phyloP scores from a whole-genome alignment of 441 rosid genomes.

The Aquilaria agallochum region DNA sequence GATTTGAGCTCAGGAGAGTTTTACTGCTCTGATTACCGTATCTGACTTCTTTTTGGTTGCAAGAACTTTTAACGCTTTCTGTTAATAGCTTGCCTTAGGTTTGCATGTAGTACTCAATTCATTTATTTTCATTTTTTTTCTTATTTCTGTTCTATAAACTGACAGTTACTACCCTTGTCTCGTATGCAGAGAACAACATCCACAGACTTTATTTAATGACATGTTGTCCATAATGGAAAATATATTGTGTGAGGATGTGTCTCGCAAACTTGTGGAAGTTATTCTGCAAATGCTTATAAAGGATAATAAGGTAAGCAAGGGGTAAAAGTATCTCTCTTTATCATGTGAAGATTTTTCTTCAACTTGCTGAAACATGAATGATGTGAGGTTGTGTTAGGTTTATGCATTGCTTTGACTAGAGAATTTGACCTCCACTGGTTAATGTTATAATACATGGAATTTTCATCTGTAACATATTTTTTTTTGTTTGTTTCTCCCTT shows the following conservation, averaged over 20 bases:
- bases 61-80: not conserved
- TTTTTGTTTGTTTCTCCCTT: conserved; percentile 2
- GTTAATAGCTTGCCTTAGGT: not conserved
- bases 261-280: conserved; percentile 46
- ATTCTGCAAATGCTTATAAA: conserved; percentile 72
- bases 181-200: conserved; percentile 54
- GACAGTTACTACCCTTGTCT: conserved; percentile 16
- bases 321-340: conserved; percentile 5
- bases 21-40: conserved; percentile 1
- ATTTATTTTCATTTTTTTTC: conserved; percentile 11
- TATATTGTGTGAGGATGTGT: conserved; percentile 73
- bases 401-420: conserved; percentile 7
- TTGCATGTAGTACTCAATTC: no score
- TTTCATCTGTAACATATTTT: not conserved
- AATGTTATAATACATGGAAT: conserved; percentile 1
- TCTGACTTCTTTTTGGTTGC: not conserved
- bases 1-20: conserved; percentile 2
- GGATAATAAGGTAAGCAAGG: conserved; percentile 54
- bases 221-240: conserved; percentile 61
- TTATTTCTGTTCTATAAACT: conserved; percentile 7
- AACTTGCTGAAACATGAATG: not conserved
- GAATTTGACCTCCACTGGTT: conserved; percentile 2
- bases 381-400: not conserved
- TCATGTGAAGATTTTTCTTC: conserved; percentile 5
- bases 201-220: conserved; percentile 52